Evolutionary conservation across 345 rosid species (phyloP), one percentile per base, ranked within the genome.

Genomic region (Moricandia arvensis): DNA sequence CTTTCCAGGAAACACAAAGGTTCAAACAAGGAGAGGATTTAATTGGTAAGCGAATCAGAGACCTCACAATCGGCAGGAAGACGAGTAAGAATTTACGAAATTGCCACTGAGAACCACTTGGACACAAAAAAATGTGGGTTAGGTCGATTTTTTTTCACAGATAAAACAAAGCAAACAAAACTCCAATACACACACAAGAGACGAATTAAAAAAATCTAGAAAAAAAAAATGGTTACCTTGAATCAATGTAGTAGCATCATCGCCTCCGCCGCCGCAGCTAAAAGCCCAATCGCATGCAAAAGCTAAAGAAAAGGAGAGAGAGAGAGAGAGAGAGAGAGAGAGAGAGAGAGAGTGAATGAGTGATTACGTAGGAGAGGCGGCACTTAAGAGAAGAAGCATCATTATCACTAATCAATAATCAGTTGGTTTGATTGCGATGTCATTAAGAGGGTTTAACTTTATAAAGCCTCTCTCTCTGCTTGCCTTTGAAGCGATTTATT

Each of bases 401-500:
- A 75, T 27, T 53, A 0, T 49, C 63, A 63, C 1, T 76, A 62
- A 76, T 69, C 43, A 69, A 1, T 21, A 21, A 21, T 21, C 24
- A 21, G 58, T 66, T 72, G 1, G 49, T 66, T 66, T 59, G 68
- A 78, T 78, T 70, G 60, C 41, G 75, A 76, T 63, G 15, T 17
- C 43, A 10, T 54, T 31, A 31, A 74, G 37, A 58, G 17, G 26
- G 7, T 7, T 75, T 68, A 45, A n/a, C n/a, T n/a, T n/a, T n/a
- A n/a, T 0, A 1, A 8, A 75, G 53, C 27, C 68, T 38, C 45
- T 10, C 53, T 29, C 31, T 29, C 37, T 33, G 75, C 79, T 76
- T 76, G 80, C 70, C 75, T 76, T 76, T 63, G 75, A 76, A 76
- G 75, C 59, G 68, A 60, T 75, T 4, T 58, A 4, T 65, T 59